phyloP scores from a whole-genome alignment of 2,329 filamentous ascomycete genomes.

The Seiridium unicorne region DNA sequence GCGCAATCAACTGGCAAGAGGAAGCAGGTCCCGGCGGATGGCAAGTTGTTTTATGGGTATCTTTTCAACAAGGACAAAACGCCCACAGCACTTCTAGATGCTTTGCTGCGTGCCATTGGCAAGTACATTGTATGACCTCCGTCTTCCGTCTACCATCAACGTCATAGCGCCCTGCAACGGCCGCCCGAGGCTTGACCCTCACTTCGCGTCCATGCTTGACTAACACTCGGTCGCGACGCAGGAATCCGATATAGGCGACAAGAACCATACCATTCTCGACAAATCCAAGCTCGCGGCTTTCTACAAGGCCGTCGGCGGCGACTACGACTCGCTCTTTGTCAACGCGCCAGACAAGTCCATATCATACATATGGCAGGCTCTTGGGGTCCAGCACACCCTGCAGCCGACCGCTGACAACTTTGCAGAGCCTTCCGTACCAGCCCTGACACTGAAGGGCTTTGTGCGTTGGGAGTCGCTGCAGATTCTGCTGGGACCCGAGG shows the following conservation, averaged over 20 bases:
- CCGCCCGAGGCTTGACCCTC: not conserved
- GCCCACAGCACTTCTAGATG: conserved; percentile 64
- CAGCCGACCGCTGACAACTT: conserved; percentile 75
- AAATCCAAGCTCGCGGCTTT: conserved; percentile 74
- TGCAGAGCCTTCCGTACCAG: conserved; percentile 73
- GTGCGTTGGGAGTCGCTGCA: conserved; percentile 94
- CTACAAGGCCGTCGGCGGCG: conserved; percentile 71
- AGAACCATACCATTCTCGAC: conserved; percentile 50
- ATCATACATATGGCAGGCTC: conserved; percentile 87
- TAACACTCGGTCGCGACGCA: conserved; percentile 30
- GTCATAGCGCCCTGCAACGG: not conserved
- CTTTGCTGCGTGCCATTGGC: conserved; percentile 66
- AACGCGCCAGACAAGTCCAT: conserved; percentile 71
- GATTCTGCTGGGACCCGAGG: conserved; percentile 80
- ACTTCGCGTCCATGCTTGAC: not conserved
- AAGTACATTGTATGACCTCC: conserved; percentile 62
- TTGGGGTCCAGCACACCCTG: conserved; percentile 86
- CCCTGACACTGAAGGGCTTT: conserved; percentile 80
- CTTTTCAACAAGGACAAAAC: conserved; percentile 68
- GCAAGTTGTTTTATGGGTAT: conserved; percentile 58
- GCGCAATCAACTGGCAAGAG: conserved; percentile 3
- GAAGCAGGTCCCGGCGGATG: conserved; percentile 17
- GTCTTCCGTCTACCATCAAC: not conserved
- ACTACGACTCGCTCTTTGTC: conserved; percentile 79
- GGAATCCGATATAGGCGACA: conserved; percentile 59